Evolutionary conservation across 495 filamentous ascomycete genomes (phyloP), one percentile per base, ranked within the genome.

Genomic region (Bryoglossum gracile): DNA sequence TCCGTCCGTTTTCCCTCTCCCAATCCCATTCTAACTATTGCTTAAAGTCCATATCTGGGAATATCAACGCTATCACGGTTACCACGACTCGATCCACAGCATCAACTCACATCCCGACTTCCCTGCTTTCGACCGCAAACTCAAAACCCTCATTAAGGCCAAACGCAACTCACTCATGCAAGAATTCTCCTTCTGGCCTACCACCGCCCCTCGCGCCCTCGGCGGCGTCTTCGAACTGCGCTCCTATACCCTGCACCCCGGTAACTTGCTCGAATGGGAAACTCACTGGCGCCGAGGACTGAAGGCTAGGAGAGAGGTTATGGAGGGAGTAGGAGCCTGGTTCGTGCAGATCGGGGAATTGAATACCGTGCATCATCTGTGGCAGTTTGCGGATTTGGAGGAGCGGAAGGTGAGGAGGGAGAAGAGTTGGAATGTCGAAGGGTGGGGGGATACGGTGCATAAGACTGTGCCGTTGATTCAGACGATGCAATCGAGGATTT

Each of bases 181-280:
- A 64, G 92, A 98, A 65, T 98, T 98, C 70, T 94, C 87, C 42
- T 98, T 98, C 78, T 98, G 92, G 92, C 92, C 92, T 0, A 98
- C 92, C 1, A 89, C 88, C 0, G 76, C 92, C 0, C 92, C 92
- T 0, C 89, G 92, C 26, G 72, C 83, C 50, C 78, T 98, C 5
- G 92, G 92, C 53, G 92, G 92, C 18, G 66, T 98, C 24, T 98
- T 98, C 62, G 92, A 98, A 73, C 78, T 98, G 11, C 88, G 92
- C 22, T 96, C 92, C 13, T 98, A 98, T 72, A 97, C 91, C 5
- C 75, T 98, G 8, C 87, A 94, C 65, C 92, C 92, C 0, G 92
- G 92, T 21, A 95, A 95, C 61, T 76, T 98, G 10, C 73, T 97
- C 14, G 92, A 98, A 69, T 98, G 92, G 92, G 92, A 98, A 72